Evolutionary conservation across 139 green algal species (phyloP).

Genomic region (Edaphochlamys debaryana): DNA sequence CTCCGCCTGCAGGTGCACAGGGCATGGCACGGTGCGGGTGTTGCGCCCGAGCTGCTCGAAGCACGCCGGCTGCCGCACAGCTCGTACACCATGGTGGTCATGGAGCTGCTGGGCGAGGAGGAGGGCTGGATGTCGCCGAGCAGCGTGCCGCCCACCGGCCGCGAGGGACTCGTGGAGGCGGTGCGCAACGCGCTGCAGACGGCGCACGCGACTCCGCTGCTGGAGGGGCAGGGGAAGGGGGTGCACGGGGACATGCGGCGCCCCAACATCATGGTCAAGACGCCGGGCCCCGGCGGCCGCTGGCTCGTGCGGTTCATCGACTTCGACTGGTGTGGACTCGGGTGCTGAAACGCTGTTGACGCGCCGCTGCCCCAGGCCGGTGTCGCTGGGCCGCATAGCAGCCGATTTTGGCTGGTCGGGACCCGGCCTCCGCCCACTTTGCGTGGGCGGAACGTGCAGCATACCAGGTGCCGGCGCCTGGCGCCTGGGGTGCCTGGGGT

Average conservation of each 20-base stretch:
- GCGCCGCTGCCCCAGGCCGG: neutral
- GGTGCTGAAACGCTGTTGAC: neutral
- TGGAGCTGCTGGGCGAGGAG: neutral
- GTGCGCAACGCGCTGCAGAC: neutral
- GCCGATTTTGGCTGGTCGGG: neutral
- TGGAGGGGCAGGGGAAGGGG: no score
- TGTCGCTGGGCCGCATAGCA: neutral
- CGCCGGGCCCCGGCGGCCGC: neutral
- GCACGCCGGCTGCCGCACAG: neutral
- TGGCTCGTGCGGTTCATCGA: no score
- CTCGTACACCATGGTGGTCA: neutral
- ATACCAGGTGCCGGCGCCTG: no score
- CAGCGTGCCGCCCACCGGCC: neutral
- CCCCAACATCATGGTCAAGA: neutral
- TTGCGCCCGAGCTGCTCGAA: neutral
- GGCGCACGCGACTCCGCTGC: neutral
- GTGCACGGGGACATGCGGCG: slow-evolving; percentile 2
- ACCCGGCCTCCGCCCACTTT: neutral
- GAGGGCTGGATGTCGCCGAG: neutral
- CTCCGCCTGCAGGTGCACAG: slow-evolving; percentile 1
- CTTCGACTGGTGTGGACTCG: neutral
- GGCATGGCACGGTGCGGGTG: neutral
- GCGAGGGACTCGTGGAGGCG: neutral
- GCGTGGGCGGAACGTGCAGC: neutral
- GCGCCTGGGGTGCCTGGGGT: neutral